A percentile compares a stretch with the other conserved stretches of the same genome.
Conservation (phyloP, 1,284 basidiomycete species). For the Trametes polyzona region DNA sequence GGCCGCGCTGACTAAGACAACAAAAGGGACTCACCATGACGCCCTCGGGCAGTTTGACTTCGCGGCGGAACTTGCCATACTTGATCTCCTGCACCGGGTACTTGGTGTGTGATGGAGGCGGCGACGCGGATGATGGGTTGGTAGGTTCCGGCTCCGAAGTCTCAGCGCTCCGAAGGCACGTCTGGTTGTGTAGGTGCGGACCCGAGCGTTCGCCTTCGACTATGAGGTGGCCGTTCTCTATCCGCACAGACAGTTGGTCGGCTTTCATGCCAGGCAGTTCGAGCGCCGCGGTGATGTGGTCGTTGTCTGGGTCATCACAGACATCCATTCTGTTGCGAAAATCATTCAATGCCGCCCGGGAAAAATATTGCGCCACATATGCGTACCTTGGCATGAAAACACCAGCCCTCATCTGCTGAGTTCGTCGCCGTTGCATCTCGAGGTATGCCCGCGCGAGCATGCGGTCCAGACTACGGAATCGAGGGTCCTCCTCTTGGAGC, state of each 20-base stretch:
- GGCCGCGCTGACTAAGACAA: neutral
- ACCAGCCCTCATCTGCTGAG: constrained; percentile 10
- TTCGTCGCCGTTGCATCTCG: constrained; percentile 10
- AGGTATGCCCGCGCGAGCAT: constrained; percentile 20
- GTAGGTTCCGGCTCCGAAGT: constrained; percentile 17
- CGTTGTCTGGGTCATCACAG: constrained; percentile 48
- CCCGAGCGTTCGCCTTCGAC: constrained; percentile 49
- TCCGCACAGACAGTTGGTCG: constrained; percentile 48
- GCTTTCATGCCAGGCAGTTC: constrained; percentile 61
- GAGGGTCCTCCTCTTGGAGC: constrained; percentile 15
- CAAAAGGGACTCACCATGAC: constrained; percentile 47
- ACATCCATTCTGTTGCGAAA: constrained; percentile 51
- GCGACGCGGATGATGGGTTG: no score
- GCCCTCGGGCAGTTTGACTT: constrained; percentile 48
- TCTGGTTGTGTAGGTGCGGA: constrained; percentile 16
- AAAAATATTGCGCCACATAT: neutral
- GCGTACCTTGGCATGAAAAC: constrained; percentile 19
- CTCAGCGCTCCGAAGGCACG: neutral
- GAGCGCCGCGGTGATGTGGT: constrained; percentile 49
- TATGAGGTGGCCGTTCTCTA: constrained; percentile 47
- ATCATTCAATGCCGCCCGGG: neutral
- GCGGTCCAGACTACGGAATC: constrained; percentile 18
- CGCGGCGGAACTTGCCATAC: constrained; percentile 54
- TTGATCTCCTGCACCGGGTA: constrained; percentile 51
- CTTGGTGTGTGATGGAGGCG: neutral